phyloP scores from a whole-genome alignment of 306 rosid genomes.

The Cicer yamashitae region DNA sequence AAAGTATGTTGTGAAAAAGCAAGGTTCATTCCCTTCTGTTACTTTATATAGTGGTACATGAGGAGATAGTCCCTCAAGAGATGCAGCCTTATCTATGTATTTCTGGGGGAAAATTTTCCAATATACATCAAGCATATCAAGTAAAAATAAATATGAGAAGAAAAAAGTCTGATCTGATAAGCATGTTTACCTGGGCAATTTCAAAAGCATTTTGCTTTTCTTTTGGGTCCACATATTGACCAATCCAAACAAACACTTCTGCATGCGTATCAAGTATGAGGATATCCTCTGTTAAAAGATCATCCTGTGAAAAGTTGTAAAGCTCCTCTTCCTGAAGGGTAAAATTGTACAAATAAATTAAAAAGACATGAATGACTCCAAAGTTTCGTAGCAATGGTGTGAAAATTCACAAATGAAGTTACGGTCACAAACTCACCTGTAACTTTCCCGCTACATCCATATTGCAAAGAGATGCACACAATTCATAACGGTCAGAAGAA shows the following conservation, averaged over 20 bases:
- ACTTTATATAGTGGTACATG: constrained; percentile 85
- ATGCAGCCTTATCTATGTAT: constrained; percentile 84
- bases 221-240: constrained; percentile 83
- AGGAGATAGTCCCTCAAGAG: constrained; percentile 86
- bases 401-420: constrained; percentile 43
- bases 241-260: constrained; percentile 99
- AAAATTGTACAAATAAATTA: constrained; percentile 39
- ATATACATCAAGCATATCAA: constrained; percentile 27
- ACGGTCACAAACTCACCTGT: constrained; percentile 73
- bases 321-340: constrained; percentile 81
- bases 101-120: constrained; percentile 56
- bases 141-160: constrained; percentile 15
- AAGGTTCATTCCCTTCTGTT: constrained; percentile 96
- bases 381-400: constrained; percentile 34
- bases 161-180: constrained; percentile 27
- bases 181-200: constrained; percentile 72
- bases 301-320: constrained; percentile 92
- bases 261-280: constrained; percentile 94
- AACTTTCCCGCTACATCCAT: constrained; percentile 79
- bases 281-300: constrained; percentile 90
- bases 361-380: constrained; percentile 37
- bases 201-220: constrained; percentile 91
- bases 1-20: constrained; percentile 94
- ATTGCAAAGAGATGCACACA: constrained; percentile 48
- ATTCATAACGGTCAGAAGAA: constrained; percentile 58